Evolutionary conservation across 2,329 filamentous ascomycete species (phyloP).

Genomic region (Periglandula ipomoeae): DNA sequence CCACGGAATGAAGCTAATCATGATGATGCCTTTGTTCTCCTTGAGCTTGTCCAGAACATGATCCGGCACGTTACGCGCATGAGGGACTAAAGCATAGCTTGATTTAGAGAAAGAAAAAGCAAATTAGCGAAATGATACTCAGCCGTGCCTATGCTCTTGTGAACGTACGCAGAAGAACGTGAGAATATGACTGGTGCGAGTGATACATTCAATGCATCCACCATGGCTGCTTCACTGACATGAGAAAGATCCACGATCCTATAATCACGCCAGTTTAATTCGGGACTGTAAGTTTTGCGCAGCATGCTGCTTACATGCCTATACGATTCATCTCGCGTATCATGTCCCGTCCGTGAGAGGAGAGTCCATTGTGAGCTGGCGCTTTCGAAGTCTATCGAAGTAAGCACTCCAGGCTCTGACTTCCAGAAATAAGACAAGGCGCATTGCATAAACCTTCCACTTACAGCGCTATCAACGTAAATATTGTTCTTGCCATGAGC

Average conservation of each 20-base stretch:
- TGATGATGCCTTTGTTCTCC: constrained; percentile 60
- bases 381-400: too few species aligned
- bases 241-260: too few species aligned
- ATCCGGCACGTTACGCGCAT: constrained; percentile 78
- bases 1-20: constrained; percentile 75
- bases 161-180: constrained; percentile 33
- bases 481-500: constrained; percentile 85
- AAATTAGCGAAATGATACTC: background rate
- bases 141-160: background rate
- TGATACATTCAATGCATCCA: constrained; percentile 8
- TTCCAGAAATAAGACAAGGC: constrained; percentile 48
- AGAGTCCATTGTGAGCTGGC: background rate
- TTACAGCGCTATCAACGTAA: constrained; percentile 58
- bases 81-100: constrained; percentile 62
- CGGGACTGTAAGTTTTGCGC: background rate
- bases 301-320: background rate
- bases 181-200: constrained; percentile 73
- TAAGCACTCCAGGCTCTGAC: too few species aligned
- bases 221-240: constrained; percentile 2
- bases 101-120: too few species aligned
- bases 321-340: too few species aligned
- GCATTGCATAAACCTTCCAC: background rate
- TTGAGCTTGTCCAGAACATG: constrained; percentile 68
- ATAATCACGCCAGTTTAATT: background rate
- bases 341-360: too few species aligned